Base-by-base conservation (phyloP, 1,284 basidiomycete species). In the Ustilago crameri region DNA sequence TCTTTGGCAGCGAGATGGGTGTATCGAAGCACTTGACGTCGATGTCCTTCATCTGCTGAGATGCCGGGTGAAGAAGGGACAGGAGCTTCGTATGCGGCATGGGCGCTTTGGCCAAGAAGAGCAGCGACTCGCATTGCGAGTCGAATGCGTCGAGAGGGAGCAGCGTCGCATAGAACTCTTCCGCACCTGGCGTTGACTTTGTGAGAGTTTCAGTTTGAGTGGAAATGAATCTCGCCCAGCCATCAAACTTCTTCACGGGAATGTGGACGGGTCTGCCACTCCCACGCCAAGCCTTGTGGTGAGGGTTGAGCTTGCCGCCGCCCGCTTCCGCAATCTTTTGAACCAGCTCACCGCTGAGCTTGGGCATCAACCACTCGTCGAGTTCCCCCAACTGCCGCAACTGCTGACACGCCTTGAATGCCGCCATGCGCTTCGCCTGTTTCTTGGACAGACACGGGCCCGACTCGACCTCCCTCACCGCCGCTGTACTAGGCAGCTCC, bases 341-440 rank as follows among this genome's bases (percentile, higher is more conserved):
- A 15, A 30, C 38, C 2, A 44, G 8, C n/a, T 27, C 9, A 9
- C 26, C 55, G 41, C 64, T 5, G 12, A 64, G 35, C 38, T 56
- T 57, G 3, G 67, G 74, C 55, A 73, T 62, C 12, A 75, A 43
- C 47, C 59, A 60, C 12, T 71, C 61, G n/a, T 78, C 76, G 30
- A 78, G 53, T 35, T 69, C 71, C 9, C 55, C 63, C 8, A 74
- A 23, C 38, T 57, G 32, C 15, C 66, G 48, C 15, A 78, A 51
- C 43, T 58, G 49, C 40, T 57, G 41, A 40, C 70, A 69, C 3
- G 72, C 74, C 20, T 42, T 34, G 46, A 78, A 74, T 17, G 74
- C 74, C 2, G 71, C 74, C 53, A 60, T 47, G 7, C 65, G 47
- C 24, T 68, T 70, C 1, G 74, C 76, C 15, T 46, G 52, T 46